A percentile compares a stretch with the other conserved stretches of the same genome.
These are phyloP conservation scores for Candida ascalaphidarum DNA, from an alignment of 805 yeast genomes.

Conservation along the genomic window DNA sequence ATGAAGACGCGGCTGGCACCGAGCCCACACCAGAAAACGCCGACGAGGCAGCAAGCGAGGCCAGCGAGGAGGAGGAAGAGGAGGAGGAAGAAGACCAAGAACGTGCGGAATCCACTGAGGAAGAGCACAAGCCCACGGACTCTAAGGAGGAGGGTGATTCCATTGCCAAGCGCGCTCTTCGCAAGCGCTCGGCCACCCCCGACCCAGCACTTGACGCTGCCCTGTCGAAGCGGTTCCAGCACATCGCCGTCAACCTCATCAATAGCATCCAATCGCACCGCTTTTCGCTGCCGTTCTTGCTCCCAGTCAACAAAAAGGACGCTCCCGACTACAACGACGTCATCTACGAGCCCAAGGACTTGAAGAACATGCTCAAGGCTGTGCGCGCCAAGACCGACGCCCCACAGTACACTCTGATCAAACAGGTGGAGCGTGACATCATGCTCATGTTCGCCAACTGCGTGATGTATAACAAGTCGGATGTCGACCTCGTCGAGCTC, in stretches of 20 bases:
- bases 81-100: background rate
- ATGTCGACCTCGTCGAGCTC: slow-evolving; percentile 52
- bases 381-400: slow-evolving; percentile 36
- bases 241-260: slow-evolving; percentile 52
- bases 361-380: slow-evolving; percentile 51
- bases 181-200: slow-evolving; percentile 3
- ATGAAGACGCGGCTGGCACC: no score
- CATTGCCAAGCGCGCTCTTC: background rate
- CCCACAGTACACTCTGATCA: slow-evolving; percentile 42
- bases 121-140: background rate
- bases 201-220: slow-evolving; percentile 6
- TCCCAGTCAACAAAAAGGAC: slow-evolving; percentile 57
- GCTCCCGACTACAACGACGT: slow-evolving; percentile 64
- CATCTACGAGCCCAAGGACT: slow-evolving; percentile 57
- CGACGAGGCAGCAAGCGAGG: slow-evolving; percentile 1
- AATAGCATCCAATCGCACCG: slow-evolving; percentile 61
- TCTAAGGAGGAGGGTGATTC: background rate
- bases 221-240: slow-evolving; percentile 58
- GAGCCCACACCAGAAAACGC: background rate
- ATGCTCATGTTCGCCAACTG: slow-evolving; percentile 79
- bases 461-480: slow-evolving; percentile 68
- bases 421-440: slow-evolving; percentile 59
- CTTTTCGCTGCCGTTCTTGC: slow-evolving; percentile 64
- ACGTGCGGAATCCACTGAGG: background rate
- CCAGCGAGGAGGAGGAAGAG: slow-evolving; percentile 1